phyloP scores from a whole-genome alignment of 202 grass and related monocot species.

The Hordeum pubiflorum region DNA sequence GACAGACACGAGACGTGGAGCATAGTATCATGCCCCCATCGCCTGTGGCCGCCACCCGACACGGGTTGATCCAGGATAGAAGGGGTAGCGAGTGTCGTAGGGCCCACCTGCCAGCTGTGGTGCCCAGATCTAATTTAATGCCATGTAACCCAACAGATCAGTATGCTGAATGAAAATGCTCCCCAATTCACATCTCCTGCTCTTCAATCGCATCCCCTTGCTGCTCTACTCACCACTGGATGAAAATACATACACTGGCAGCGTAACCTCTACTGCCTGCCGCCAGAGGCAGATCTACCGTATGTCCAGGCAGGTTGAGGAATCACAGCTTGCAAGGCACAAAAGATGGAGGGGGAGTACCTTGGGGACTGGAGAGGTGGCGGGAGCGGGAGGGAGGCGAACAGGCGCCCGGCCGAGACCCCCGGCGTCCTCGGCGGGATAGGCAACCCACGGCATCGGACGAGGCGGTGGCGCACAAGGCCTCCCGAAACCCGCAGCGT shows the following conservation, averaged over 20 bases:
- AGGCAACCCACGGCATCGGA: conserved; percentile 23
- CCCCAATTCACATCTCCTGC: background rate
- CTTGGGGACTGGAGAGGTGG: conserved; percentile 45
- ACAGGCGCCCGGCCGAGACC: conserved; percentile 29
- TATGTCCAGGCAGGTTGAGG: background rate
- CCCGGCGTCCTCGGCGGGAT: conserved; percentile 14
- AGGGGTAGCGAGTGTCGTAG: background rate
- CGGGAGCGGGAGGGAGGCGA: conserved; percentile 31
- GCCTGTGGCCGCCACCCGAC: background rate
- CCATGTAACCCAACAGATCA: background rate
- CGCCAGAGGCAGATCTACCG: background rate
- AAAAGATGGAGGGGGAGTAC: conserved; percentile 7
- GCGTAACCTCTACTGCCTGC: background rate
- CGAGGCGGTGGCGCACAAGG: conserved; percentile 5
- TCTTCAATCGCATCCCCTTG: background rate
- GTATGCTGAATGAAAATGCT: background rate
- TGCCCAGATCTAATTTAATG: background rate
- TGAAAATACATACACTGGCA: background rate
- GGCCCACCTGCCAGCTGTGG: background rate
- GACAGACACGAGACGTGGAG: background rate
- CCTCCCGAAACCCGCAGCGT: background rate
- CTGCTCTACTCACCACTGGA: background rate
- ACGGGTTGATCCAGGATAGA: background rate
- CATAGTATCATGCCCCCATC: background rate
- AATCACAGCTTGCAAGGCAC: background rate